Base-by-base conservation (phyloP, 495 filamentous ascomycete genomes). In the Darksidea phi region DNA sequence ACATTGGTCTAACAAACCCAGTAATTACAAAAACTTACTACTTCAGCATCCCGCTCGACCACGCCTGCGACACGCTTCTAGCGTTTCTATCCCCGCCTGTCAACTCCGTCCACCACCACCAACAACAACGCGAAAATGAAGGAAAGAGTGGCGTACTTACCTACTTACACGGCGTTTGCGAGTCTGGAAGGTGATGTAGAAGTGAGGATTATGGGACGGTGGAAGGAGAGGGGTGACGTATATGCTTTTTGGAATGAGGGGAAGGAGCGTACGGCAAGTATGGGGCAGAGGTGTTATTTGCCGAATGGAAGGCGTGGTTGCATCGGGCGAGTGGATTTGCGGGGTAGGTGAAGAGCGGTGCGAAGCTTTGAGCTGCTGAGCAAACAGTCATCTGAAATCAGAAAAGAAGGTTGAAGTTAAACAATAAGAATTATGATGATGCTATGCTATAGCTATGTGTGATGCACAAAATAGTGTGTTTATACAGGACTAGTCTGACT, bases 241-340 rank as follows among this genome's bases (percentile, higher is more conserved):
- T 18, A 25, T 6, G 48, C 48, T 6, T 70, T 65, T 49, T 70
- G 56, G 60, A 52, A 41, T 53, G 57, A 21, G 42, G 41, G 10
- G 37, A 68, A 63, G 38, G 61, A 54, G 11, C 26, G 24, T 6
- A 43, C 66, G 15, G 48, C 17, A 42, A 38, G 18, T 0, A 66
- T 70, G 60, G 68, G 68, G 52, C 48, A 58, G 23, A 64, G 65
- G 28, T 50, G 46, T 5, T 70, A 62, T 47, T n/a, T 65, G 28
- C 56, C 50, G 15, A 70, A 70, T 57, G 67, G 24, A 66, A 67
- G 25, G 67, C 65, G 15, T 70, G 67, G 67, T 54, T 70, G 51
- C 61, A 70, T 62, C 26, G 66, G 23, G 64, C 48, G 18, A 42
- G 25, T 18, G 52, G 41, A 34, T 57, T 43, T 38, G 59, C 50